Percentiles rank a stretch among this genome's conserved stretches.
Conservation (phyloP, 1,284 basidiomycete genomes). For the Xanthoconium separans region DNA sequence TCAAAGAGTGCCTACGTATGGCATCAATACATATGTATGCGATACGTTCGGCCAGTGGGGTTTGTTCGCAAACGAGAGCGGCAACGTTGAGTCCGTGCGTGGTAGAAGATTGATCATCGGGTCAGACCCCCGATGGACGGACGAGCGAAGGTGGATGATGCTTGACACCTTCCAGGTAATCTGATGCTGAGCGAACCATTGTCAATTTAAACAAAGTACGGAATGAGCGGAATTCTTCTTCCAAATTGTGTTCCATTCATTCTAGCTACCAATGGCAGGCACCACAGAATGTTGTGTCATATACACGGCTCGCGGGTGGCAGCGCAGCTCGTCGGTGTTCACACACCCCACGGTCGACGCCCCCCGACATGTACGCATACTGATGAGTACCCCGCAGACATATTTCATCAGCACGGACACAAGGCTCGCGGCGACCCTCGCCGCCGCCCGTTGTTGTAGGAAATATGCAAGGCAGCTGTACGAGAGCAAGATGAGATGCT, state of each 20-base stretch:
- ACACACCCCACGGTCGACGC: neutral
- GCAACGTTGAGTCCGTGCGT: slow-evolving; percentile 27
- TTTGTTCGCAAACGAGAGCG: slow-evolving; percentile 12
- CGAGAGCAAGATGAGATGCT: neutral
- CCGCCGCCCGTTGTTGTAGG: neutral
- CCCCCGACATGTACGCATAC: neutral
- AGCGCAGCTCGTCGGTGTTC: neutral
- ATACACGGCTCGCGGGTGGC: slow-evolving; percentile 4
- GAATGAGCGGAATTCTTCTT: slow-evolving; percentile 18
- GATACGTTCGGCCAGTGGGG: slow-evolving; percentile 6
- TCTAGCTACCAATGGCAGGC: slow-evolving; percentile 1
- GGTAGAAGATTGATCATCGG: slow-evolving; percentile 32
- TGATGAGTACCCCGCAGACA: neutral
- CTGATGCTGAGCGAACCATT: slow-evolving; percentile 12
- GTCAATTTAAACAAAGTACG: neutral
- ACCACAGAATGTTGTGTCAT: slow-evolving; percentile 2
- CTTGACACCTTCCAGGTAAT: slow-evolving; percentile 14
- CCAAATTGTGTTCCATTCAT: slow-evolving; percentile 10
- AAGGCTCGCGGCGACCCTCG: neutral
- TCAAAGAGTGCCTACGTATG: slow-evolving; percentile 3
- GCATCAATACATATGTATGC: neutral
- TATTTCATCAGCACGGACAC: neutral
- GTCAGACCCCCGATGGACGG: slow-evolving; percentile 13
- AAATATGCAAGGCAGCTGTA: neutral
- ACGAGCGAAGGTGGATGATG: slow-evolving; percentile 9